Base-by-base conservation (phyloP, 2,329 filamentous ascomycete genomes). In the Elsinoe fawcettii region DNA sequence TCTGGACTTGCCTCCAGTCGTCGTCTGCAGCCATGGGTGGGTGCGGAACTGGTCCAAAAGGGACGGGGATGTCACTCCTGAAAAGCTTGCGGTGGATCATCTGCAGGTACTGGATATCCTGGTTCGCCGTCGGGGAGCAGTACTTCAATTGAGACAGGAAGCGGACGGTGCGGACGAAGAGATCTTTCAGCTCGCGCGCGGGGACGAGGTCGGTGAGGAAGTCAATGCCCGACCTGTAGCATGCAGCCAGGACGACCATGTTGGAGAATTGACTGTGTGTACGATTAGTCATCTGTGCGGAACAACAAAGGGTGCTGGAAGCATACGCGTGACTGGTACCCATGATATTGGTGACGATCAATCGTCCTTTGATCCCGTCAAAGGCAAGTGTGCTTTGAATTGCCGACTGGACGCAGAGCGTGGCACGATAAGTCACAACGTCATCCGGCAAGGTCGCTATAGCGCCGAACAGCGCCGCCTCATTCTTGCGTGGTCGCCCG, bases 281-380 rank as follows among this genome's bases (percentile, higher is more conserved):
- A 6, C 12, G 20, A 57, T 57, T 0, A 36, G 34, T 53, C 18
- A 14, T 3, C 6, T 3, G 27, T 30, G 27, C 12, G 20, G 14
- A 18, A 12, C 36, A 1, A 34, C 27, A 30, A 9, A 9, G 27
- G 5, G 27, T 30, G 27, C 27, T 30, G 5, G 11, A 54, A 11
- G 83, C 89, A 82, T 87, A 95, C 88, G 92, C 91, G 77, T 96
- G 92, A 61, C 90, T 87, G 16, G 92, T 97, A 55, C 92, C 91
- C 72, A 96, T 95, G 22, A 96, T 85, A 65, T 96, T 97, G n/a
- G 92, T 97, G 57, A 97, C 85, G 54, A 96, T 86, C 75, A 88
- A 66, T 71, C 77, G 63, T 77, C 80, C 60, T 79, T 85, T 66
- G 75, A 87, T 69, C 78, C 88, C 77, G 68, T 87, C 82, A 67